Conservation (phyloP, 164 flowering plant genomes). For the Saururus chinensis region DNA sequence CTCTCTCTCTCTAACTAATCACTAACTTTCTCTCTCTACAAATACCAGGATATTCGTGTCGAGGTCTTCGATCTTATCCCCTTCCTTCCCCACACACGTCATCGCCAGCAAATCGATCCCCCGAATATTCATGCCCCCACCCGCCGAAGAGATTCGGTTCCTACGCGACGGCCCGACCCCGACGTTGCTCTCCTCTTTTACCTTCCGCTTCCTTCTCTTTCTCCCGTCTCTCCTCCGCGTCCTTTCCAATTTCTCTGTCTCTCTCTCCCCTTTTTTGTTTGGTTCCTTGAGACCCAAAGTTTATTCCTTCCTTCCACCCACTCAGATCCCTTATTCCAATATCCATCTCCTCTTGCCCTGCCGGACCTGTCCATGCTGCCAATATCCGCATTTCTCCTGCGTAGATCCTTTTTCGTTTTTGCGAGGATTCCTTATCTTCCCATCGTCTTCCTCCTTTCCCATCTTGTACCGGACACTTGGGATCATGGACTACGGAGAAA, state of each 20-base stretch:
- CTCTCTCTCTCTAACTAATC: neutral
- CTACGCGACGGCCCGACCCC: constrained; percentile 90
- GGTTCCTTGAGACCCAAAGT: neutral
- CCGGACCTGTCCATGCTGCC: neutral
- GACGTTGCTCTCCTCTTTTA: constrained; percentile 12
- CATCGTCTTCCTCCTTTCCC: neutral
- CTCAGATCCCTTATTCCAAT: constrained; percentile 23
- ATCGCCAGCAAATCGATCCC: constrained; percentile 25
- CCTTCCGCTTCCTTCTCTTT: neutral
- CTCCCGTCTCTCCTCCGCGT: neutral
- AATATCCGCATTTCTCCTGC: neutral
- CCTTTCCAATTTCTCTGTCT: too few relatives aligned
- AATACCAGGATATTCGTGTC: constrained; percentile 10
- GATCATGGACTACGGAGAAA: constrained; percentile 20
- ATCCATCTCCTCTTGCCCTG: neutral
- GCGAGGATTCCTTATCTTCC: neutral
- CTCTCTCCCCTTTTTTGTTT: too few relatives aligned
- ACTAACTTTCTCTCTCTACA: neutral
- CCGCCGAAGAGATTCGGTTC: constrained; percentile 41
- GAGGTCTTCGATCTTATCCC: constrained; percentile 27
- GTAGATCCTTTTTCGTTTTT: neutral
- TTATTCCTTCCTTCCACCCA: constrained; percentile 19
- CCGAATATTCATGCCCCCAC: constrained; percentile 22
- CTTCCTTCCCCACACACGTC: constrained; percentile 14
- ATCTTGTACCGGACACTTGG: neutral